These are phyloP conservation scores for Inga laurina DNA, from an alignment of 306 rosid species.

Conservation along the genomic window DNA sequence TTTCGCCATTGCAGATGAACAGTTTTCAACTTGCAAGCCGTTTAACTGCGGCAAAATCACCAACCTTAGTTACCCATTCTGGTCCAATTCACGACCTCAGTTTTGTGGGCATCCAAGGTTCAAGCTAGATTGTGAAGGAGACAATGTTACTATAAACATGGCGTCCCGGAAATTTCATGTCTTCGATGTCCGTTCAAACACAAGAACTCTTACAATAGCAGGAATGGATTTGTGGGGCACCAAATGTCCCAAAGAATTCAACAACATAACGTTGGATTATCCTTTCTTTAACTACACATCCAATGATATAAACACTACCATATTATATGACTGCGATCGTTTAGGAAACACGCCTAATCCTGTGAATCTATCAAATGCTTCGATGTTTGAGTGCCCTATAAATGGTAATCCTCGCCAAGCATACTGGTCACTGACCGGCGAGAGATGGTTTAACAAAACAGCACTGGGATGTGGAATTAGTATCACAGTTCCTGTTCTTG, in stretches of 20 bases:
- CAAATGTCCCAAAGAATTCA: slow-evolving; percentile 10
- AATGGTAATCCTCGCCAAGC: background rate
- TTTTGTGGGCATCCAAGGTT: slow-evolving; percentile 46
- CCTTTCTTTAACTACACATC: slow-evolving; percentile 32
- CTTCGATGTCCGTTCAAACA: background rate
- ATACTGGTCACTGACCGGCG: background rate
- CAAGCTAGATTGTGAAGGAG: slow-evolving; percentile 36
- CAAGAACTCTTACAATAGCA: slow-evolving; percentile 29
- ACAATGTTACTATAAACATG: slow-evolving; percentile 26
- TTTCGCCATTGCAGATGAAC: slow-evolving; percentile 18
- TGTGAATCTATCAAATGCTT: background rate
- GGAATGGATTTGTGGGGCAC: slow-evolving; percentile 39
- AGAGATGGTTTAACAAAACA: background rate
- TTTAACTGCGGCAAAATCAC: slow-evolving; percentile 42
- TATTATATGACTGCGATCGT: slow-evolving; percentile 36
- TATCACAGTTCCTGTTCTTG: slow-evolving; percentile 21
- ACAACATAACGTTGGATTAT: slow-evolving; percentile 26
- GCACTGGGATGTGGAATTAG: slow-evolving; percentile 15
- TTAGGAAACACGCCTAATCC: too few relatives aligned
- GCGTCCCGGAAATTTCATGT: slow-evolving; percentile 29
- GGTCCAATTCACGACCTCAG: slow-evolving; percentile 26
- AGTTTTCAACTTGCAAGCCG: slow-evolving; percentile 34
- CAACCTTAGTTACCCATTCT: slow-evolving; percentile 44
- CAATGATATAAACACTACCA: slow-evolving; percentile 14
- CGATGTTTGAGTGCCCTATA: background rate